Evolutionary conservation across 805 yeast species (phyloP), one percentile per base, ranked within the genome.

Genomic region (Debaryomyces maramus): DNA sequence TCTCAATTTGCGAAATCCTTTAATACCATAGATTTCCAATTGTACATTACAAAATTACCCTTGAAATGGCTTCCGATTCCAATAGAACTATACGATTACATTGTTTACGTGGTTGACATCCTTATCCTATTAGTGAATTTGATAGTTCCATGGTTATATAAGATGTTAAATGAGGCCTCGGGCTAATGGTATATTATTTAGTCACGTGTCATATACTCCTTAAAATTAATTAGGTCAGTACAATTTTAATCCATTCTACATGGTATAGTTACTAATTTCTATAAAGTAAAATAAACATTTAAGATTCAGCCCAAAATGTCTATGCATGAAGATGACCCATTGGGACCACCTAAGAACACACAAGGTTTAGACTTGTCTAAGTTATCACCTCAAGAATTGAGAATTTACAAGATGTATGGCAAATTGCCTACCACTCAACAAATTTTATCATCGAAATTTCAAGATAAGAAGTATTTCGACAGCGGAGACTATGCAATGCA

Each of bases 401-500:
- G 81, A 45, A 69, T 90, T 16, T 84, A 81, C 63, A 81, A 78
- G 53, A 65, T 89, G 69, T 89, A 90, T 61, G 97, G 97, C 21
- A 85, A 82, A 57, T 67, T 89, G 36, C 97, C 97, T 17, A 77
- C 89, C 19, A 83, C 80, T 41, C 82, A 83, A 41, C 95, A 88
- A 47, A 70, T 89, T 15, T 70, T 89, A 37, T 75, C 84, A 37
- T 78, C 83, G 45, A 87, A 85, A 58, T 67, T 87, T 52, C 86
- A 85, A 62, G 97, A 89, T 48, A 79, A 96, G 53, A 90, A 88
- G 67, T 89, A 85, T 62, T 90, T 89, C 55, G 97, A 89, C 57
- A 85, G 95, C 46, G 97, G 97, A 7, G 97, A 89, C 63, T 89
- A 89, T 61, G 96, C 96, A 8, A 77, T 89, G 75, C 85, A 81